Conservation (phyloP, 148 eudicot genomes). For the Dysphania ambrosioides region DNA sequence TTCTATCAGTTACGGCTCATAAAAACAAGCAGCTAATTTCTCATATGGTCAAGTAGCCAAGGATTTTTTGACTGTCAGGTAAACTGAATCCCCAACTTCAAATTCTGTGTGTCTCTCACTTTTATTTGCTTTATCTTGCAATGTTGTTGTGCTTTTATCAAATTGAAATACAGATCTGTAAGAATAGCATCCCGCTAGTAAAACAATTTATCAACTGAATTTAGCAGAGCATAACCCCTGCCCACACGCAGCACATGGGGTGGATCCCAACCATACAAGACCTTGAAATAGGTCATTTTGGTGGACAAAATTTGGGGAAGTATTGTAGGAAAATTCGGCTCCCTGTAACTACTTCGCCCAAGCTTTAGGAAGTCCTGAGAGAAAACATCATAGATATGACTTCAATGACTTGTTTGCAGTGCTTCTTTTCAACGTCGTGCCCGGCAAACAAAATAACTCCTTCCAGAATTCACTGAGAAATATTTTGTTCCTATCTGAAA, state of each 20-base stretch:
- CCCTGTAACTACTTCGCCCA: not conserved
- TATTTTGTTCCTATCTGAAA: not conserved
- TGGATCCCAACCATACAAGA: not conserved
- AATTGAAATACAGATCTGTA: not conserved
- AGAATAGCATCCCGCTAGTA: not conserved
- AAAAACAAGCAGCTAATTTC: not conserved
- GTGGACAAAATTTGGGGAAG: not conserved
- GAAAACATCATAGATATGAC: not conserved
- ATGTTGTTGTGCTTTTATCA: not conserved
- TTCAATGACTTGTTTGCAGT: not conserved
- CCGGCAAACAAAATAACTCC: not conserved
- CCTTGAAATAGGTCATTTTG: not conserved
- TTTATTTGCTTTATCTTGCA: not conserved
- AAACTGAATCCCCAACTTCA: no score
- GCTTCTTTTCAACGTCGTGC: not conserved
- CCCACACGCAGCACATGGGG: not conserved
- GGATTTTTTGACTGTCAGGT: not conserved
- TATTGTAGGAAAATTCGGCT: not conserved
- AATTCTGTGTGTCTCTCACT: not conserved
- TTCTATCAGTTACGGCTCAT: no score
- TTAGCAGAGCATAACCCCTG: not conserved
- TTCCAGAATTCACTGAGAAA: not conserved
- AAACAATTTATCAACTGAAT: not conserved
- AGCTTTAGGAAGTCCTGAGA: not conserved
- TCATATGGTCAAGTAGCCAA: not conserved